Evolutionary conservation across 169 alveolate species (phyloP).

Genomic region (Cryptosporidium sp.): DNA sequence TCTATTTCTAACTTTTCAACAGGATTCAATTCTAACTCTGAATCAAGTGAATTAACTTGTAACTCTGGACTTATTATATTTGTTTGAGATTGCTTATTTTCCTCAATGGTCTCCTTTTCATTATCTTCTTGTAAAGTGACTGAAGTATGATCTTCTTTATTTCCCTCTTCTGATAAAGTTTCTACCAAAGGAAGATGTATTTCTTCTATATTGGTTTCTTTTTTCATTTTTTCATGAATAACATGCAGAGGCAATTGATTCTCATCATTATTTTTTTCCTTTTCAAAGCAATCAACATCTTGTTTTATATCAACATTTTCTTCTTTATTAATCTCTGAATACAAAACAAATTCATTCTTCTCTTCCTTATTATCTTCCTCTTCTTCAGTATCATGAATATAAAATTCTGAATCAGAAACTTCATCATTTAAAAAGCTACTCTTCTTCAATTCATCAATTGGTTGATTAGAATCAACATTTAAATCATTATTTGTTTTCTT

Average conservation of each 20-base stretch:
- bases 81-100: background rate
- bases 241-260: background rate
- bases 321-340: background rate
- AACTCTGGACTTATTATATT: background rate
- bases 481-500: background rate
- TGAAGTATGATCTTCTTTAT: background rate
- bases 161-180: too few species aligned
- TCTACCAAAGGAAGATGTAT: background rate
- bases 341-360: background rate
- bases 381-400: slow-evolving; percentile 7
- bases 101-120: background rate
- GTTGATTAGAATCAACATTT: background rate
- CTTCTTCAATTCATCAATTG: background rate
- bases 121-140: background rate
- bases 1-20: background rate
- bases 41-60: too few species aligned
- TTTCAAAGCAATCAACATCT: background rate
- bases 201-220: background rate
- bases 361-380: slow-evolving; percentile 21
- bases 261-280: background rate
- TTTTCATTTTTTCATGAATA: background rate
- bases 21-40: too few species aligned
- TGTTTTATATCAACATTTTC: background rate
- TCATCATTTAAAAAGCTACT: slow-evolving; percentile 2
- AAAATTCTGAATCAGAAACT: slow-evolving; percentile 59